Evolutionary conservation across 73 alveolate genomes (phyloP), one percentile per base, ranked within the genome.

Genomic region (Stentor coeruleus): DNA sequence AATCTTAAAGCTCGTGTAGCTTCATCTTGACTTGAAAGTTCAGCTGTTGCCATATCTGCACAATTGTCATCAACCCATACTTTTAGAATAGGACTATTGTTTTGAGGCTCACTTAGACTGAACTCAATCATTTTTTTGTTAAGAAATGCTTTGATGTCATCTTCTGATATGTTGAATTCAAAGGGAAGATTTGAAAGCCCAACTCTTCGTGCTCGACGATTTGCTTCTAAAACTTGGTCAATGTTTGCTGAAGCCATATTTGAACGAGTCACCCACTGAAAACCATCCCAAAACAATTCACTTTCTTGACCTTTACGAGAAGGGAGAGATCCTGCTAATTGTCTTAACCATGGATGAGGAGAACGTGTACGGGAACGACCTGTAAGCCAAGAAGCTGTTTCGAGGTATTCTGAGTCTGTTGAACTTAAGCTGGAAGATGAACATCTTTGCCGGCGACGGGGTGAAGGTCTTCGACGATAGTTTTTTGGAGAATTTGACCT

Each of bases 311-410:
- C 72, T 75, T 33, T 31, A 15, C 38, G 26, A 0, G 83, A 40
- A 1, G 79, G 40, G 15, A 31, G 33, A 14, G 72, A 39, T 37
- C 83, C 83, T 39, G 59, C 59, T 6, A 75, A 66, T 35, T 75
- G 59, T 35, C 39, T 75, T 0, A 75, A 66, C 74, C 59, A 40
- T 2, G 83, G 83, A 3, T 75, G 83, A 75, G 83, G 83, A 75
- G 83, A 75, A 2, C 83, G 59, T 37, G 83, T 75, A 20, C 83
- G 26, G 6, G 74, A 39, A 15, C 83, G 41, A 26, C 74, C 59
- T n/a, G 26, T 37, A 14, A 75, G 6, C 58, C 83, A 75, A 15
- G 83, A 75, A 75, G 83, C 79, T 1, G 79, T 66, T 31, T 66
- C 40, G 26, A 66, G 33, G 79, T 66, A 66, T 2, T 66, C 79